Base-by-base conservation (phyloP, 495 filamentous ascomycete genomes). In the Daldinia childiae region DNA sequence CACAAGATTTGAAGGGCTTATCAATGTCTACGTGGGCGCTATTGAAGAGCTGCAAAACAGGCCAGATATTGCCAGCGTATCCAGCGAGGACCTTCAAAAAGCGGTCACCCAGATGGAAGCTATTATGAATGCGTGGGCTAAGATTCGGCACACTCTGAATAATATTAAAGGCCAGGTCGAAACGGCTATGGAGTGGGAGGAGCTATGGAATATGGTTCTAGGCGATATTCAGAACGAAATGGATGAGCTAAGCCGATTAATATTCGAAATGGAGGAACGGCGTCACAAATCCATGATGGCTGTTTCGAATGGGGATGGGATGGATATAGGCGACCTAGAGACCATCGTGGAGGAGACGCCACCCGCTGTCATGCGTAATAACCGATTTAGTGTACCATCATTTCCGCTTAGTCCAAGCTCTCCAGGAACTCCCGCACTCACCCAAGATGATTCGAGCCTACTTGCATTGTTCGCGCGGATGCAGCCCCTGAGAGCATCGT, bases 161-260 rank as follows among this genome's bases (percentile, higher is more conserved):
- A 88, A 81, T 34, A 89, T 97, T 55, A 97, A 97, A 75, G 87
- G 87, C 41, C 94, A 97, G 69, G 95, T 98, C 6, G 95, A 98
- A 79, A 85, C 97, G 56, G 95, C 95, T 7, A 94, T 98, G 93
- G 95, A 99, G 72, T 99, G 95, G 95, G 94, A 97, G 77, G 95
- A 98, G 81, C 84, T 99, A 21, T 98, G 95, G 94, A 92, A 91
- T 71, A 92, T 86, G 75, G 93, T 98, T 19, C 82, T 99, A 17
- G 94, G 95, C 38, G 95, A 98, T 79, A 97, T 99, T 50, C 91
- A 92, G 39, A 87, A 90, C 60, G 95, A 99, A 79, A 87, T 97
- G 78, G 93, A 97, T 65, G 90, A 90, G 8, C 87, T 98, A 12
- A 87, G 88, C 76, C 85, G 89, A 34, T 81, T 96, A 43, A 91